Base-by-base conservation (phyloP, 2,329 filamentous ascomycete genomes). In the Trichoderma atrobrunneum region DNA sequence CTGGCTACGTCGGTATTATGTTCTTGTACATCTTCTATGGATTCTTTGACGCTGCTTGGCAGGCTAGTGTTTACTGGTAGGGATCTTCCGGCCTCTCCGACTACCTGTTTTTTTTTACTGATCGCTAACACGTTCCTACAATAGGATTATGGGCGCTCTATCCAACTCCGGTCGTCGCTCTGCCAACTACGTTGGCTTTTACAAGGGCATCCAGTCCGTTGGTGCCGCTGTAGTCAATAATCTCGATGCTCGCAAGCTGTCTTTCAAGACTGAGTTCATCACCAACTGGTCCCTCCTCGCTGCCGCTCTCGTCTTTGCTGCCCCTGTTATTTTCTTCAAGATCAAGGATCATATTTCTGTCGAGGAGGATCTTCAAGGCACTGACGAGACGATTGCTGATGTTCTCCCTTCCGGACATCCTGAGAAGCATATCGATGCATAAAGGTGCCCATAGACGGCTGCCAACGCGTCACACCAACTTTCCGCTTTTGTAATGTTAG, bases 161-260 rank as follows among this genome's bases (percentile, higher is more conserved):
- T 95, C 93, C 79, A 98, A 98, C 88, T 97, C 95, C 74, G 90
- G 93, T 73, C 93, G 95, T 81, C 95, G 94, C 81, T 89, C 95
- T 34, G 95, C 95, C 84, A 97, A 98, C 85, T 16, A 12, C 18
- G n/a, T 88, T 89, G 76, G 85, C 92, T 93, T 85, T 89, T 95
- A 95, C 87, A 96, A 96, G 76, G 78, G 84, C 75, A 32, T 70
- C 63, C 92, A 95, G 80, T 93, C 91, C 18, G 91, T 90, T 6
- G 92, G 92, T 76, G 87, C 89, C 1, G 92, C 91, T 26, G 88
- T 83, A 5, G 77, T 78, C 62, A 81, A 78, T 57, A 77, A 78
- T 10, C 76, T 83, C 24, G 82, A 83, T 66, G 77, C 77, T 21
- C 78, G 77, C 28, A 79, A 82, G 70, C 75, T 79, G 36, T 84